These are phyloP conservation scores for Calonectria pauciramosa DNA, from an alignment of 2,329 filamentous ascomycete genomes.

Conservation along the genomic window DNA sequence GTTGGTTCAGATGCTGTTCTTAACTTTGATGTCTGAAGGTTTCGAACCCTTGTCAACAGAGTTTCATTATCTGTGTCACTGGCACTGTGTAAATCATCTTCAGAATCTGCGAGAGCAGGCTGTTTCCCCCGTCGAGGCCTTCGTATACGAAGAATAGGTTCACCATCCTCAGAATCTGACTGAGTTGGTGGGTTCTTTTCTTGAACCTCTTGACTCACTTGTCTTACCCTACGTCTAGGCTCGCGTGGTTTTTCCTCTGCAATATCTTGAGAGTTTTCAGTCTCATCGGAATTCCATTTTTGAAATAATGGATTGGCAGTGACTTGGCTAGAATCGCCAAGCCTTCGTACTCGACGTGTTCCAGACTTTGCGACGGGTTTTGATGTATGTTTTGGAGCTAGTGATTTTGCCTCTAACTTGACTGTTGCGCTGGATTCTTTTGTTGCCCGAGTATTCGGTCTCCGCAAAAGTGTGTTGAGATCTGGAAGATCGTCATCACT, in stretches of 20 bases:
- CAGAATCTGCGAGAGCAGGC: constrained; percentile 36
- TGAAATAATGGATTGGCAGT: constrained; percentile 49
- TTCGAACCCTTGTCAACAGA: constrained; percentile 39
- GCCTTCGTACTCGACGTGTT: constrained; percentile 49
- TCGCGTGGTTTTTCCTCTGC: constrained; percentile 4
- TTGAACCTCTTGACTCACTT: constrained; percentile 14
- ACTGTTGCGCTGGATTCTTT: constrained; percentile 24
- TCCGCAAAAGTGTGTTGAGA: constrained; percentile 49
- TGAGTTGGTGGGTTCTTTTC: not conserved
- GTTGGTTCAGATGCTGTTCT: not conserved
- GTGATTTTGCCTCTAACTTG: constrained; percentile 31
- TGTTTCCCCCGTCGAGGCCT: constrained; percentile 25
- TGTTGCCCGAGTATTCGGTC: constrained; percentile 32
- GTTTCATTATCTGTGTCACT: constrained; percentile 32
- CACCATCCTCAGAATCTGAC: constrained; percentile 27
- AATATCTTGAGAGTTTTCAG: constrained; percentile 18
- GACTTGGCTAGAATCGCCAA: constrained; percentile 41
- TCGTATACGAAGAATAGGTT: constrained; percentile 22
- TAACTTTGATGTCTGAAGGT: constrained; percentile 29
- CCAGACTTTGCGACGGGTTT: constrained; percentile 43
- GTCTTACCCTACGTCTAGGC: constrained; percentile 8
- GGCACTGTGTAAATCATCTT: constrained; percentile 27
- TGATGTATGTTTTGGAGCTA: constrained; percentile 42
- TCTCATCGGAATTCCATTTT: constrained; percentile 47
- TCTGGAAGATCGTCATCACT: constrained; percentile 61